phyloP scores from a whole-genome alignment of 176 grass and related monocot genomes.

The Avena eriantha region DNA sequence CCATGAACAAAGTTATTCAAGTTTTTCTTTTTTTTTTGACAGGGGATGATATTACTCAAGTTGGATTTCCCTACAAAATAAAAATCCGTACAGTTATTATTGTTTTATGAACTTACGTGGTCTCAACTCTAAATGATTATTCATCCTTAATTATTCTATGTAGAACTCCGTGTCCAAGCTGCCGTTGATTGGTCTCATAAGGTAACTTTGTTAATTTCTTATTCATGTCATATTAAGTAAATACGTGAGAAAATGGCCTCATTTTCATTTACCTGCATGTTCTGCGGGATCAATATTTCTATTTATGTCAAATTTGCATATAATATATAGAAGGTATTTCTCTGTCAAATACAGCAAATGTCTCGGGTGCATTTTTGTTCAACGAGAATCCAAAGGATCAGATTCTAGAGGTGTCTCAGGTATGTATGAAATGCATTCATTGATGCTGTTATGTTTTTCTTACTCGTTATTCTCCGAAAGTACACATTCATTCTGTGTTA shows the following conservation, averaged over 20 bases:
- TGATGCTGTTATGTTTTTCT: background rate
- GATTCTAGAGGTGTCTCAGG: constrained; percentile 92
- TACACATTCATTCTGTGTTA: background rate
- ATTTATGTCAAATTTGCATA: constrained; percentile 26
- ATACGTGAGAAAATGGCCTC: constrained; percentile 9
- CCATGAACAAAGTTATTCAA: constrained; percentile 2
- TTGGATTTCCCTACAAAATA: constrained; percentile 12
- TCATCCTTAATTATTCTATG: constrained; percentile 35
- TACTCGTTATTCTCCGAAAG: background rate
- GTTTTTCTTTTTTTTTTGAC: background rate
- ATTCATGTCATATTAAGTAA: constrained; percentile 11
- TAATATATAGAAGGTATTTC: constrained; percentile 21
- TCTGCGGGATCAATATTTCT: background rate
- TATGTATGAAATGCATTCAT: constrained; percentile 38
- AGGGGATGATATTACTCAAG: background rate
- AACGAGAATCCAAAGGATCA: constrained; percentile 82
- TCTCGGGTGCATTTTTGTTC: constrained; percentile 91
- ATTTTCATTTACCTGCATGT: constrained; percentile 14
- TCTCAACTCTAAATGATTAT: constrained; percentile 19
- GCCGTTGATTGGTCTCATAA: constrained; percentile 88
- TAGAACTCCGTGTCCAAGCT: constrained; percentile 86
- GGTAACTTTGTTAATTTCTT: constrained; percentile 47
- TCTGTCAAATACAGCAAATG: constrained; percentile 71
- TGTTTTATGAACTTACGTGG: constrained; percentile 8
- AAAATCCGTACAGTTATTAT: background rate